Evolutionary conservation across 129 eudicot genomes (phyloP), one percentile per base, ranked within the genome.

Genomic region (Rutidosis leptorrhynchoides): DNA sequence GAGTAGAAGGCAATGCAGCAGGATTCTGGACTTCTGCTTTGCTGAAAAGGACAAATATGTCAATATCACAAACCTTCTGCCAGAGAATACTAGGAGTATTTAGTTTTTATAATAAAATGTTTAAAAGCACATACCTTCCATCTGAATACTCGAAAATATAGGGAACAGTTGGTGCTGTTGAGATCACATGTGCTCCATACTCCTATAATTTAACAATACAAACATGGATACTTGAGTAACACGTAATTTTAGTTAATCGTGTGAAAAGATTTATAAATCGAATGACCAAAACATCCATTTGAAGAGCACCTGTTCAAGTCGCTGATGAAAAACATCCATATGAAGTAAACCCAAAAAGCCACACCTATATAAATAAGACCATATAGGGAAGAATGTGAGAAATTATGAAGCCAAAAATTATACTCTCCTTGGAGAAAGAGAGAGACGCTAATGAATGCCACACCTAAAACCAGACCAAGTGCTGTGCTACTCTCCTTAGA

Each of bases 301-400:
- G 28, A 80, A 72, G 46, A 29, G 32, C 21, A 85, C 98, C 96
- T 92, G 98, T 65, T 92, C 98, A 80, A 92, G 98, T 52, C 98
- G 95, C 65, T 92, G 98, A 84, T 92, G 96, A 61, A 92, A 92
- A 68, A 92, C 98, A 80, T 92, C 98, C 98, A 92, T 92, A 76
- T 92, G 98, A 64, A 92, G 96, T 69, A 92, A 82, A 70, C 98
- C 98, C 70, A 92, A 74, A 68, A 92, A 92, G 24, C 98, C 98
- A 82, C 98, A 92, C 77, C 98, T 92, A 77, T 57, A 61, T n/a
- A 65, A 71, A 46, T 27, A 64, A 28, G 21, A 22, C n/a, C n/a
- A n/a, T n/a, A n/a, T n/a, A n/a, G n/a, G n/a, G n/a, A n/a, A n/a
- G n/a, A n/a, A n/a, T n/a, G n/a, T n/a, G n/a, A n/a, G n/a, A n/a